A percentile compares a stretch with the other conserved stretches of the same genome.
phyloP scores from a whole-genome alignment of 2,329 filamentous ascomycete genomes.

The Aspergillus candidus region DNA sequence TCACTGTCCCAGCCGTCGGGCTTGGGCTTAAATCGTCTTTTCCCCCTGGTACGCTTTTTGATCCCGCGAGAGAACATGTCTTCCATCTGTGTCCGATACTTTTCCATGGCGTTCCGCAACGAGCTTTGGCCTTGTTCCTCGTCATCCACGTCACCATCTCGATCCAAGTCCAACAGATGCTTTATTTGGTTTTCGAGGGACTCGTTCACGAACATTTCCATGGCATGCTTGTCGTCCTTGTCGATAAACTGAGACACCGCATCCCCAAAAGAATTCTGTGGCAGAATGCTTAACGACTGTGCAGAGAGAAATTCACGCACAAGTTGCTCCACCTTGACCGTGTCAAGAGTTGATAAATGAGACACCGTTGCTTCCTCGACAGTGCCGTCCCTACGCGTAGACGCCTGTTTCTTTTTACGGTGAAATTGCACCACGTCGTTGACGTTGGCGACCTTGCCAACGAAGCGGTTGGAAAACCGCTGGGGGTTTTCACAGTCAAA shows the following conservation, averaged over 20 bases:
- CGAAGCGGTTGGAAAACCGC: constrained; percentile 87
- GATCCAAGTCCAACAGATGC: constrained; percentile 60
- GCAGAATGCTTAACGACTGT: constrained; percentile 86
- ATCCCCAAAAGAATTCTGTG: constrained; percentile 86
- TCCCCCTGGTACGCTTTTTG: constrained; percentile 47
- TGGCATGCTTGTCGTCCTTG: constrained; percentile 90
- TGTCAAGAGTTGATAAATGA: constrained; percentile 59
- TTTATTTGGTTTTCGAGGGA: constrained; percentile 65
- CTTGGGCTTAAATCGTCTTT: constrained; percentile 63
- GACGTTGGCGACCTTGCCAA: constrained; percentile 83
- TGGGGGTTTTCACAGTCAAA: constrained; percentile 95
- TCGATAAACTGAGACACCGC: constrained; percentile 89
- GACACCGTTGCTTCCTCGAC: constrained; percentile 60
- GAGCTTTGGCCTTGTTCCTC: constrained; percentile 62
- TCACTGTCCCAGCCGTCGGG: constrained; percentile 86
- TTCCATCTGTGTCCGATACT: constrained; percentile 64
- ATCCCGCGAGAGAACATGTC: constrained; percentile 62
- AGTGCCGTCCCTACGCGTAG: constrained; percentile 47
- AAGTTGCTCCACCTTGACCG: constrained; percentile 79
- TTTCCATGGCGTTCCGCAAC: constrained; percentile 67
- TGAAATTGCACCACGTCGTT: constrained; percentile 93
- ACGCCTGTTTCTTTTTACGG: constrained; percentile 66
- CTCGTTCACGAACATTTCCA: constrained; percentile 73
- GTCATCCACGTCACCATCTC: constrained; percentile 63
- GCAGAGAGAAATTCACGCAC: constrained; percentile 81